Conservation (phyloP, 768 basidiomycete genomes). For the Russula abietina region DNA sequence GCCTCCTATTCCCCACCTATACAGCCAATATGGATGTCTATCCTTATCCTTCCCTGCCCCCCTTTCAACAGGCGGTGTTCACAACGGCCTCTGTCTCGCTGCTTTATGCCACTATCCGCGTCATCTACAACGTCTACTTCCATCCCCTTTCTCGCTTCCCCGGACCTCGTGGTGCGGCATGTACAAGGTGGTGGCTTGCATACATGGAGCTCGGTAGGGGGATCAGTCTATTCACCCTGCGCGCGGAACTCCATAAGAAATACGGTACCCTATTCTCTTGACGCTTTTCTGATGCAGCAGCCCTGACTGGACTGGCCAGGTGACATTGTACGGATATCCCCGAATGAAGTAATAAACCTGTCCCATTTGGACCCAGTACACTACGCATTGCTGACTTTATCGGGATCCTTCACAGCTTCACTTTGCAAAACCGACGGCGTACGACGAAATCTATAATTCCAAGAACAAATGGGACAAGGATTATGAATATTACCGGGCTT, state of each 20-base stretch:
- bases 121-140: constrained; percentile 10
- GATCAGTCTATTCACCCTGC: constrained; percentile 9
- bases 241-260: constrained; percentile 9
- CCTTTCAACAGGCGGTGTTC: background rate
- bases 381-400: background rate
- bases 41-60: background rate
- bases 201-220: constrained; percentile 13
- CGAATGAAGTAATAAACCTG: constrained; percentile 2
- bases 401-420: background rate
- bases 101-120: background rate
- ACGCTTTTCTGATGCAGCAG: too few relatives aligned
- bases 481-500: constrained; percentile 34
- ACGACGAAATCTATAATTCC: constrained; percentile 13
- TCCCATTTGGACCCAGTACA: too few relatives aligned
- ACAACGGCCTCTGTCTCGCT: background rate
- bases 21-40: background rate
- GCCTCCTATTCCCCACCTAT: too few relatives aligned
- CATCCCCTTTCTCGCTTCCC: constrained; percentile 19
- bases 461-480: constrained; percentile 36
- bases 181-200: constrained; percentile 18
- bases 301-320: background rate
- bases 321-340: constrained; percentile 17
- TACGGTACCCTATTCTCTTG: background rate
- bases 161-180: constrained; percentile 17
- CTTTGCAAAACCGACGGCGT: constrained; percentile 5